A percentile compares a stretch with the other conserved stretches of the same genome.
Conservation (phyloP, 257 asterid species). For the Hygrophila difformis region DNA sequence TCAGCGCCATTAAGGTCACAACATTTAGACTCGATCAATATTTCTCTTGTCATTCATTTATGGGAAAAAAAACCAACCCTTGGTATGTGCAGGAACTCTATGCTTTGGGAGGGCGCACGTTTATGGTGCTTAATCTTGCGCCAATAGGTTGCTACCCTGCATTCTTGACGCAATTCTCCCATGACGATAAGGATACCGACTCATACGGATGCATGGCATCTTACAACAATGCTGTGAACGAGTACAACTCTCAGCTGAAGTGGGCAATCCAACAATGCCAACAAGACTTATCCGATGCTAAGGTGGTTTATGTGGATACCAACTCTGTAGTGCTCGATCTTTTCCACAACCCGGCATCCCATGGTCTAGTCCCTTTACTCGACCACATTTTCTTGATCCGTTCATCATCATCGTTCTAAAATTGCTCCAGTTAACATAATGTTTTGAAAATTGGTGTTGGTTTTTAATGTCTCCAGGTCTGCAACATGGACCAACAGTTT, state of each 20-base stretch:
- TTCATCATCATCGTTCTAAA: too few species aligned
- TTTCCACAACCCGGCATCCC: constrained; percentile 35
- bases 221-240: constrained; percentile 45
- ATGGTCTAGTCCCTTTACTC: too few species aligned
- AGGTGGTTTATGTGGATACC: constrained; percentile 40
- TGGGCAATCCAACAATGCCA: constrained; percentile 27
- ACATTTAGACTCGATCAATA: too few species aligned
- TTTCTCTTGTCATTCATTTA: too few species aligned
- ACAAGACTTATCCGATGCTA: constrained; percentile 32
- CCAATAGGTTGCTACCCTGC: constrained; percentile 48
- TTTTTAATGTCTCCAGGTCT: too few species aligned
- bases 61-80: too few species aligned
- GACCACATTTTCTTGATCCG: too few species aligned
- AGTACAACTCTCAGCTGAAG: constrained; percentile 37
- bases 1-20: constrained; percentile 51
- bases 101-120: constrained; percentile 41
- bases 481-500: constrained; percentile 47
- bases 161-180: constrained; percentile 31
- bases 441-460: not conserved
- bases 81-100: constrained; percentile 33
- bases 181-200: too few species aligned
- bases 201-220: constrained; percentile 55
- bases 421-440: too few species aligned
- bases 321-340: constrained; percentile 41
- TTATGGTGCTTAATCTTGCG: constrained; percentile 58